Base-by-base conservation (phyloP, 1,284 basidiomycete genomes). In the Boletus albobrunnescens region DNA sequence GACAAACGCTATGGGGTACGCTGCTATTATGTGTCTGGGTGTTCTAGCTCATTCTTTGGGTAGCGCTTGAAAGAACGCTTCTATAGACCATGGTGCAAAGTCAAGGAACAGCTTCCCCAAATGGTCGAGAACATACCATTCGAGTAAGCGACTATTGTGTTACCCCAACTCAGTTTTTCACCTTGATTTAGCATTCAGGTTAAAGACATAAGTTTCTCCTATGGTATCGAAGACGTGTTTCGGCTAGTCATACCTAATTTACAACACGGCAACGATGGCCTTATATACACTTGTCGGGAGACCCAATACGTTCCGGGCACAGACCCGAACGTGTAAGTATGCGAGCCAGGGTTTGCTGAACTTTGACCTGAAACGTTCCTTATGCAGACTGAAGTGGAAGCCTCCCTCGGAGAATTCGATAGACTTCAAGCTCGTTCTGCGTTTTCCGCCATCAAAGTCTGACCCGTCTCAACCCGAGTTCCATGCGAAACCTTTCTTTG, bases 361-460 rank as follows among this genome's bases (percentile, higher is more conserved):
- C 4, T 23, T 23, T 36, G 3, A 5, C 26, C 42, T 23, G 31
- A 45, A 41, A 36, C 16, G 42, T 30, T 10, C 33, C 16, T 43
- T 20, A 17, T n/a, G 26, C 63, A 96, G 93, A 55, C 69, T 97
- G 58, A 99, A 99, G 67, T 99, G 96, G 96, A 99, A 99, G 69
- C 94, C 95, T 1, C 94, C 96, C 3, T 90, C 87, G 3, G 96
- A 99, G 63, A 99, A 99, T 67, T 94, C 93, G 4, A 89, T 99
- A 61, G 96, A 99, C 68, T 99, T 99, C 74, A 92, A 92, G 64
- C 83, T 99, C 12, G 78, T 94, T 44, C 75, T 99, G 16, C 83
- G 91, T 30, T 99, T 99, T 65, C 94, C 95, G 2, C 82, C 92
- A 3, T 67, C 69, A 23, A 65, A 63, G 8, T 69, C 71, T 24